Evolutionary conservation across 2,329 filamentous ascomycete species (phyloP).

Genomic region (Fusarium ramigenum): DNA sequence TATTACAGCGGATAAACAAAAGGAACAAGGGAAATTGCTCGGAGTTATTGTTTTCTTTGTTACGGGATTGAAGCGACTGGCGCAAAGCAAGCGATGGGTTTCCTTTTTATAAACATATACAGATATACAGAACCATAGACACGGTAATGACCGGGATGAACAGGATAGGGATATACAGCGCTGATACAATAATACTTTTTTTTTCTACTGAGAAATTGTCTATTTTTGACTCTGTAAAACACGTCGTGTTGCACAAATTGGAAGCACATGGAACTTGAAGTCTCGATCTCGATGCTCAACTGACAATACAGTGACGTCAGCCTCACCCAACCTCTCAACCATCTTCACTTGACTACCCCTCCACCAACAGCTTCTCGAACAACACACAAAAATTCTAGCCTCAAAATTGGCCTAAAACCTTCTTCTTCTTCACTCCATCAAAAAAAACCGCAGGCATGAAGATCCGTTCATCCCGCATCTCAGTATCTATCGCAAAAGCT

Average conservation of each 20-base stretch:
- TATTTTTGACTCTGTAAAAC: neutral
- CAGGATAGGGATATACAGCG: neutral
- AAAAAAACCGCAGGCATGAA: slow-evolving; percentile 37
- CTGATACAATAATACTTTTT: neutral
- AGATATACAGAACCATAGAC: slow-evolving; percentile 6
- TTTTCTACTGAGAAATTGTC: neutral
- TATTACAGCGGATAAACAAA: neutral
- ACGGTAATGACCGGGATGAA: slow-evolving; percentile 22
- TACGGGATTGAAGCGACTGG: slow-evolving; percentile 17
- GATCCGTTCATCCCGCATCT: slow-evolving; percentile 55
- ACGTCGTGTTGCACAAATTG: neutral
- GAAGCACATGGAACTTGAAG: neutral
- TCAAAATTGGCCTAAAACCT: neutral
- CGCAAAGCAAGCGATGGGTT: slow-evolving; percentile 30
- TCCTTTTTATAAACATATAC: neutral
- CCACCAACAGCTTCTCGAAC: slow-evolving; percentile 9
- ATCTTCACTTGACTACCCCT: neutral
- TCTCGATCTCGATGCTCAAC: slow-evolving; percentile 7
- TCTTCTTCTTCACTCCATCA: neutral
- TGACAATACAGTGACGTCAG: slow-evolving; percentile 31
- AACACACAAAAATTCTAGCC: neutral
- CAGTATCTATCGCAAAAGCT: slow-evolving; percentile 66
- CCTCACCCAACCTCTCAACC: neutral
- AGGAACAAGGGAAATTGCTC: neutral
- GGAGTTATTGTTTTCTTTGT: neutral